Base-by-base conservation (phyloP, 2,329 filamentous ascomycete genomes). In the Hypoxylon sp. region DNA sequence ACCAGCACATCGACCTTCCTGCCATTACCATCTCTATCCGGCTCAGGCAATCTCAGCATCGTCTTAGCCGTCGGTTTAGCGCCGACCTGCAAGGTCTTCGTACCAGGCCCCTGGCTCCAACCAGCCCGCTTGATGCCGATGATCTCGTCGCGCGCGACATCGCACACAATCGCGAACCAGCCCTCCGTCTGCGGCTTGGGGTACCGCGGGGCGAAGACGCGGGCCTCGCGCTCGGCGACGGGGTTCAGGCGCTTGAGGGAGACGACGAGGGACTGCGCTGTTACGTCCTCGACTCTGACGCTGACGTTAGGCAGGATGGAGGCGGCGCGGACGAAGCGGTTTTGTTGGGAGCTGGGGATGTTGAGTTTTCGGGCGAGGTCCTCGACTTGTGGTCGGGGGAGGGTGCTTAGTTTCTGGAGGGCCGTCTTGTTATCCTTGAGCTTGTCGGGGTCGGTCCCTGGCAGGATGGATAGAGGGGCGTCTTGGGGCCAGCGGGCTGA, bases 171-270 rank as follows among this genome's bases (percentile, higher is more conserved):
- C 13, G 96, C 88, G 79, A 99, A 98, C 87, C 91, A 98, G 0
- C 94, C 94, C 76, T 99, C 96, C 0, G 90, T 96, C 80, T 99
- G 96, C 14, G 94, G 90, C 80, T 99, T 99, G 0, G 95, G 95
- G 81, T 97, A 98, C 21, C 88, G 87, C 2, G 97, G 95, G 0
- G 96, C 93, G 74, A 91, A 97, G 76, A 98, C 91, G 67, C 91
- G 88, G 52, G 88, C 90, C 1, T 94, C 91, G 7, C 85, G 82
- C 75, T 91, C 87, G 11, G 83, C 82, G 3, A 91, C 79, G 0
- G 86, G 77, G 78, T 97, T 97, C 53, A 87, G 81, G 0, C 94
- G 89, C 45, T 83, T 84, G 13, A 98, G 78, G 1, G 81, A 80
- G 10, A 96, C 82, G 0, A 86, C 87, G 2, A 97, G 76, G 0